Evolutionary conservation across 1,284 basidiomycete genomes (phyloP).

Genomic region (Pascua guehoae): DNA sequence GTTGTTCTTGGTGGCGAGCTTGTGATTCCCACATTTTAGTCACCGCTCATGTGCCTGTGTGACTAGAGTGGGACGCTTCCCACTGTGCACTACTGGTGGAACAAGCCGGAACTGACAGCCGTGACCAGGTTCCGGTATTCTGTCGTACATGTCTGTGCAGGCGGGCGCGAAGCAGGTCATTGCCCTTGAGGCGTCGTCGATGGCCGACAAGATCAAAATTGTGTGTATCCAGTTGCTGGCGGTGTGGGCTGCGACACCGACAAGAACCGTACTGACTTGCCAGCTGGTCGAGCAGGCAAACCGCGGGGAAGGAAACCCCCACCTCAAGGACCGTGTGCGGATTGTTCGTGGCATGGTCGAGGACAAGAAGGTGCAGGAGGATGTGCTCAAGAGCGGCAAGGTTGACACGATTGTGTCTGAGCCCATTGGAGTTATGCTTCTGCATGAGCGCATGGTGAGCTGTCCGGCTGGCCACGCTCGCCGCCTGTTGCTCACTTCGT

Average conservation of each 20-base stretch:
- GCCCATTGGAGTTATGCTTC: conserved; percentile 54
- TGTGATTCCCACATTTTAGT: not conserved
- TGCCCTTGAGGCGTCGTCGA: conserved; percentile 53
- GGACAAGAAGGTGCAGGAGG: conserved; percentile 35
- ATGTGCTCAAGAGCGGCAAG: conserved; percentile 40
- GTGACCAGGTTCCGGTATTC: conserved; percentile 51
- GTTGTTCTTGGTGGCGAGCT: conserved; percentile 2
- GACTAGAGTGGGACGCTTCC: not conserved
- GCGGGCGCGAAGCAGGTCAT: conserved; percentile 53
- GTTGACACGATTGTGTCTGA: conserved; percentile 56
- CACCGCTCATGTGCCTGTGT: too few relatives aligned
- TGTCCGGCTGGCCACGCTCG: not conserved
- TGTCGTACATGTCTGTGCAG: conserved; percentile 53
- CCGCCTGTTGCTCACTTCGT: not conserved
- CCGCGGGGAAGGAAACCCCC: conserved; percentile 35
- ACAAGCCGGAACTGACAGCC: not conserved
- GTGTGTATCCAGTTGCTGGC: conserved; percentile 27
- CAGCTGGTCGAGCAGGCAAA: conserved; percentile 47
- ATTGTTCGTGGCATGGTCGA: conserved; percentile 47
- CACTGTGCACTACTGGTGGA: not conserved
- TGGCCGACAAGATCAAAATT: conserved; percentile 52
- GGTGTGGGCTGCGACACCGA: not conserved
- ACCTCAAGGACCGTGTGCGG: conserved; percentile 36
- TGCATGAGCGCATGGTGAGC: conserved; percentile 55
- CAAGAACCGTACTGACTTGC: not conserved